These are phyloP conservation scores for Nephelium lappaceum DNA, from an alignment of 345 rosid species.

Conservation along the genomic window DNA sequence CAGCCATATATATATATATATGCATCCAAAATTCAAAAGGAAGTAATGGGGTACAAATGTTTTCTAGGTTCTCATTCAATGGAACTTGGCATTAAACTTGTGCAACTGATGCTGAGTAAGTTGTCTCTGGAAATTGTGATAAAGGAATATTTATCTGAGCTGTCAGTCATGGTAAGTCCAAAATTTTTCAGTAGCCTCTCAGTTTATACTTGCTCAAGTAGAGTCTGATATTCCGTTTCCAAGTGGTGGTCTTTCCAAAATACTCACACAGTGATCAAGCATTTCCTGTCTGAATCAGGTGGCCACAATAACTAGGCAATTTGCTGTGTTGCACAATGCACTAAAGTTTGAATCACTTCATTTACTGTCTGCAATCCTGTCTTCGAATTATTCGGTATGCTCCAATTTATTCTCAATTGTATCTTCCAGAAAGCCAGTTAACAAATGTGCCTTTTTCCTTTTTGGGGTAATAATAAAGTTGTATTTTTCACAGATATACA, in stretches of 20 bases:
- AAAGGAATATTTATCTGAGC: constrained; percentile 43
- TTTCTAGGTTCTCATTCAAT: constrained; percentile 67
- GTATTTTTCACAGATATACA: neutral
- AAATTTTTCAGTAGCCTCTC: constrained; percentile 9
- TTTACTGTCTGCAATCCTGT: constrained; percentile 70
- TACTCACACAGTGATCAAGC: neutral
- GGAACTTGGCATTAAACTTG: constrained; percentile 73
- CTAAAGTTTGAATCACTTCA: constrained; percentile 86
- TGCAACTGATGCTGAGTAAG: constrained; percentile 58
- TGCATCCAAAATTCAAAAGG: neutral
- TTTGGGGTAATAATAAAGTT: neutral
- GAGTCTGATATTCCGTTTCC: neutral
- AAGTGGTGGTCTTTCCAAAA: neutral
- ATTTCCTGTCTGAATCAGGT: constrained; percentile 43
- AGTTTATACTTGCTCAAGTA: neutral
- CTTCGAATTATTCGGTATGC: constrained; percentile 59
- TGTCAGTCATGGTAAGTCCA: constrained; percentile 65
- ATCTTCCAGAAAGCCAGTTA: neutral
- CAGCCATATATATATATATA: neutral
- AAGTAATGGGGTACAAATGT: constrained; percentile 13
- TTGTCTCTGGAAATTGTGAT: constrained; percentile 40
- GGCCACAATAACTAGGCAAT: constrained; percentile 59
- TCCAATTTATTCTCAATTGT: neutral
- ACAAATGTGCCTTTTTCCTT: neutral
- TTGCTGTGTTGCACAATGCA: constrained; percentile 78